Evolutionary conservation across 805 yeast species (phyloP).

Genomic region (Metschnikowia continentalis): DNA sequence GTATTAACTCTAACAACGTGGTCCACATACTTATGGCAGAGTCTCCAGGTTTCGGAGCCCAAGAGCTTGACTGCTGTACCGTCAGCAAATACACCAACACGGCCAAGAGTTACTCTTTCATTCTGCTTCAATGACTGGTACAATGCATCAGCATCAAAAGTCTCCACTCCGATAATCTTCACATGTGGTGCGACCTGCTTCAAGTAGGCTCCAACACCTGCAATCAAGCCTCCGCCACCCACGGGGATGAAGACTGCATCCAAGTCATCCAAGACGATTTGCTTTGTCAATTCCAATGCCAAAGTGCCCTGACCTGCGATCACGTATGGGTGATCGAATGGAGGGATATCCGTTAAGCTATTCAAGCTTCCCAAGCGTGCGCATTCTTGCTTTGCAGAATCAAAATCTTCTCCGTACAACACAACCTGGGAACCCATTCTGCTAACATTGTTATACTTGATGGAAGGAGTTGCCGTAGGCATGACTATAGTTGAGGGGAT

Average conservation of each 20-base stretch:
- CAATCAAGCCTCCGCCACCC: constrained; percentile 96
- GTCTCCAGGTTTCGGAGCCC: constrained; percentile 89
- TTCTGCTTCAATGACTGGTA: constrained; percentile 59
- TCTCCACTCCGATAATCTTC: constrained; percentile 92
- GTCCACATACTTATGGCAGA: constrained; percentile 76
- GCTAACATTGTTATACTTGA: constrained; percentile 87
- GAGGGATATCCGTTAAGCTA: constrained; percentile 89
- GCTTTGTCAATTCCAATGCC: constrained; percentile 89
- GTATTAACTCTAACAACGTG: constrained; percentile 82
- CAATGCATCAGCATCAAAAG: constrained; percentile 93
- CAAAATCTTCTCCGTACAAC: constrained; percentile 89
- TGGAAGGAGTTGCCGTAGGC: constrained; percentile 97
- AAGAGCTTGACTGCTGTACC: constrained; percentile 92
- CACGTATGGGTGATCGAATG: constrained; percentile 95
- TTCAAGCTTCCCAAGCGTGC: constrained; percentile 61
- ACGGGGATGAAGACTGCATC: constrained; percentile 88
- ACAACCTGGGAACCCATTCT: constrained; percentile 94
- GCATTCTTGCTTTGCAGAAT: constrained; percentile 91
- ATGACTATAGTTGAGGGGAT: constrained; percentile 96
- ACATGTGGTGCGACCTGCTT: constrained; percentile 98
- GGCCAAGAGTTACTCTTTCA: constrained; percentile 50
- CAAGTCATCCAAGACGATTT: constrained; percentile 69
- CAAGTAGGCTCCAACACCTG: constrained; percentile 87
- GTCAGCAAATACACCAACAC: constrained; percentile 97
- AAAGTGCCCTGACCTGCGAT: constrained; percentile 99